phyloP scores from a whole-genome alignment of 352 stramenopile genomes.

The Phytopythium cucurbitacearum region DNA sequence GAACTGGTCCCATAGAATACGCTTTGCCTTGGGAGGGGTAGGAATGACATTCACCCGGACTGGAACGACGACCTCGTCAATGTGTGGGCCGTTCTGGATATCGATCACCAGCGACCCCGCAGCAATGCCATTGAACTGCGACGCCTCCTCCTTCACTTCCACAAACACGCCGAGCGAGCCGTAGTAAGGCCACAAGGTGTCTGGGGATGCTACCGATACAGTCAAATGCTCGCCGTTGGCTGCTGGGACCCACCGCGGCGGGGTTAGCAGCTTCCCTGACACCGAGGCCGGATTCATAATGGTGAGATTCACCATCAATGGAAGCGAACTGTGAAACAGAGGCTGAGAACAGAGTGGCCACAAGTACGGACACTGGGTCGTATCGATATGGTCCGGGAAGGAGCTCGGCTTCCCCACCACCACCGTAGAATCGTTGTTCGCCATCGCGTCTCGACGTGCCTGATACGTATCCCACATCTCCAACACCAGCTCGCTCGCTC shows the following conservation, averaged over 20 bases:
- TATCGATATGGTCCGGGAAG: constrained; percentile 63
- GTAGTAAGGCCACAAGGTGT: constrained; percentile 63
- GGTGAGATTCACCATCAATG: constrained; percentile 83
- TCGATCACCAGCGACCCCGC: constrained; percentile 34
- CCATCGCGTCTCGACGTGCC: constrained; percentile 11
- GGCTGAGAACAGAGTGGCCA: constrained; percentile 83
- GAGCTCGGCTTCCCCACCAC: constrained; percentile 31
- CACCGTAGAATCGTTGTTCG: not conserved
- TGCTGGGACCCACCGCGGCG: constrained; percentile 44
- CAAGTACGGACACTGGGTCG: constrained; percentile 82
- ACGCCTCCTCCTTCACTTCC: constrained; percentile 44
- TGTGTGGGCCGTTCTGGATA: constrained; percentile 33
- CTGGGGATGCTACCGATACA: constrained; percentile 41
- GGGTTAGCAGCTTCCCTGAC: constrained; percentile 34
- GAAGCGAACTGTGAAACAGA: constrained; percentile 65
- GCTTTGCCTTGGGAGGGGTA: constrained; percentile 34
- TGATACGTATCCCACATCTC: constrained; percentile 35
- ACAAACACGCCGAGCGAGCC: constrained; percentile 71
- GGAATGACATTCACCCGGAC: constrained; percentile 46
- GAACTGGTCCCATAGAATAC: constrained; percentile 87
- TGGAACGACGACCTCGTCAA: constrained; percentile 41
- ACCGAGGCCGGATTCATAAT: constrained; percentile 63
- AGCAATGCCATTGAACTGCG: constrained; percentile 33
- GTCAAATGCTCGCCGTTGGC: constrained; percentile 45
- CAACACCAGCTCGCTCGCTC: constrained; percentile 41